Evolutionary conservation across 2,329 filamentous ascomycete genomes (phyloP), one percentile per base, ranked within the genome.

Genomic region (Botrytis cinerea): DNA sequence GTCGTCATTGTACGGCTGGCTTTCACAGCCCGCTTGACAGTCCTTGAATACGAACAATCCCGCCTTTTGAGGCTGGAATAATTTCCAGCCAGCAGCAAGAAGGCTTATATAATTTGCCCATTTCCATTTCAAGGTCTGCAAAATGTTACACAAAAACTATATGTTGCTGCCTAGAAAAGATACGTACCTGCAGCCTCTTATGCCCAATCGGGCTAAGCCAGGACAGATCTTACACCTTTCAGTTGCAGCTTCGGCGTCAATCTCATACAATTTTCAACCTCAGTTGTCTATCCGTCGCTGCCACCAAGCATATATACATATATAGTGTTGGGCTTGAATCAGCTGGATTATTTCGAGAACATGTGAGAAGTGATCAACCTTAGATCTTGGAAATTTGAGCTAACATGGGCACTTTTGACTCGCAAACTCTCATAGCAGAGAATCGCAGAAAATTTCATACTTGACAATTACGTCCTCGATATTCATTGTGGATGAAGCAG

Each of bases 101-200:
- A 43, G 18, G 16, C 35, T 43, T 32, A 28, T 28, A 2, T 28
- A 68, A 40, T 43, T 57, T 32, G 35, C 8, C 48, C 25, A 9
- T 57, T 68, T 68, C 6, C n/a, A 5, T 68, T 43, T 43, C 48
- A 46, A 28, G 2, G 28, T 25, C 7, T 40, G 48, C 25, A 57
- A 18, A 68, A 43, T 5, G 32, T 68, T 40, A 68, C 64, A 68
- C 64, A 22, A 8, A 16, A 43, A 43, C 10, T 2, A 16, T 57
- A 57, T 54, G 46, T 68, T 68, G 64, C 9, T 57, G 35, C 64
- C 64, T 63, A 63, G 45, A 40, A 67, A 40, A 40, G 25, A 28
- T 54, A 40, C 25, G 32, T 54, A 28, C 46, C 35, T 57, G 35
- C 25, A 68, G 48, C 48, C 48, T 51, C 48, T 54, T 40, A 28